phyloP scores from a whole-genome alignment of 1,139 yeast species.

The Geotrichum candidum region DNA sequence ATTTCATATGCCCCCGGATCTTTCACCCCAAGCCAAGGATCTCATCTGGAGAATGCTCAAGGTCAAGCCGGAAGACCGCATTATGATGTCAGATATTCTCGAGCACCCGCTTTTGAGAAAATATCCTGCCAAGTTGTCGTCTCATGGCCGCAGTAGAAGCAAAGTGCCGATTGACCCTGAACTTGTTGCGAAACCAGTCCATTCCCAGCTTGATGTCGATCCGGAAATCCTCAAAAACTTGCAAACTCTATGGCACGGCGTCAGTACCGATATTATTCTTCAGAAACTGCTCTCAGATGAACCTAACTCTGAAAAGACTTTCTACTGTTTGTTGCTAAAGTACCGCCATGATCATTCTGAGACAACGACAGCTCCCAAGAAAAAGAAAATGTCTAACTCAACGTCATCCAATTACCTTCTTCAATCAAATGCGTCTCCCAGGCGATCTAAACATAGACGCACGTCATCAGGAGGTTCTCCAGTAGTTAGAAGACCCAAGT shows the following conservation, averaged over 20 bases:
- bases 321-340: conserved; percentile 74
- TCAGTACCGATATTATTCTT: conserved; percentile 55
- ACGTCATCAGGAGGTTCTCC: conserved; percentile 1
- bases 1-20: conserved; percentile 72
- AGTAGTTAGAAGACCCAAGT: not conserved
- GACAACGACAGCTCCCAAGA: conserved; percentile 1
- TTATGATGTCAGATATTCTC: conserved; percentile 65
- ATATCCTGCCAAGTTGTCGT: conserved; percentile 44
- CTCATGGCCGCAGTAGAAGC: not conserved
- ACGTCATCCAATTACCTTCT: not conserved
- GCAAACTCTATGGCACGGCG: conserved; percentile 88
- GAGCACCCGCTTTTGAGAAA: conserved; percentile 73
- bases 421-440: not conserved
- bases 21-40: conserved; percentile 80
- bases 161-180: conserved; percentile 1
- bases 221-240: conserved; percentile 76
- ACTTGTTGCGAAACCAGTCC: conserved; percentile 39
- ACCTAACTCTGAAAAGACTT: conserved; percentile 79
- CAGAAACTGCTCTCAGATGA: conserved; percentile 52
- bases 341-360: conserved; percentile 71
- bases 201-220: conserved; percentile 58
- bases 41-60: conserved; percentile 74
- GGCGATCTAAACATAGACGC: not conserved
- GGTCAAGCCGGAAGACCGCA: conserved; percentile 73
- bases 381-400: not conserved